Percentiles rank a stretch among this genome's conserved stretches.
phyloP scores from a whole-genome alignment of 2,329 filamentous ascomycete species.

The Fusarium tjaetaba region DNA sequence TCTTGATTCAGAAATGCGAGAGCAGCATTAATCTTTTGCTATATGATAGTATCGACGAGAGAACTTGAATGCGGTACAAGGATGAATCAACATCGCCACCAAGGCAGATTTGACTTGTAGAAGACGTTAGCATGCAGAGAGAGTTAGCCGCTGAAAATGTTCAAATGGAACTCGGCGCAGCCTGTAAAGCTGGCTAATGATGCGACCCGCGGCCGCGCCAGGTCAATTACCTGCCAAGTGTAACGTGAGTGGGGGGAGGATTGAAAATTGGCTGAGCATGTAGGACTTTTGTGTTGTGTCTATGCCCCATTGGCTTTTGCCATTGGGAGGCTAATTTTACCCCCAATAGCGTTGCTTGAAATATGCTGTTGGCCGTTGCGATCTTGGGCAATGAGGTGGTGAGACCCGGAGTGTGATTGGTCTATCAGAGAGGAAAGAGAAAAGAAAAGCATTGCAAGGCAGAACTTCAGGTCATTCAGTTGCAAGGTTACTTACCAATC shows the following conservation, averaged over 20 bases:
- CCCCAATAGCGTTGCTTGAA: neutral
- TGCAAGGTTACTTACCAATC: rapidly evolving
- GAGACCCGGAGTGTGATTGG: neutral
- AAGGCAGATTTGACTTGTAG: rapidly evolving
- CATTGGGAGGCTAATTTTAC: neutral
- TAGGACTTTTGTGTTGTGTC: neutral
- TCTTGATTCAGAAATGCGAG: neutral
- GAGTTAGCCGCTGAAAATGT: neutral
- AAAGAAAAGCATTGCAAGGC: neutral
- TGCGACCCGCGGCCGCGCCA: neutral
- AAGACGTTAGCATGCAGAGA: neutral
- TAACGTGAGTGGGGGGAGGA: neutral
- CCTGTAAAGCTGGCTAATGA: neutral
- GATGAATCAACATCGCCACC: neutral
- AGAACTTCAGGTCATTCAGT: too few species aligned
- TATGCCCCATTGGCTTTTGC: neutral
- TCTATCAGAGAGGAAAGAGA: neutral
- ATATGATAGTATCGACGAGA: neutral
- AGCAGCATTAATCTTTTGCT: neutral
- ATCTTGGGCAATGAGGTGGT: neutral
- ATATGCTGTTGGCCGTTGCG: neutral
- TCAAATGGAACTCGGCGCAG: neutral
- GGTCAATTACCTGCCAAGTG: neutral
- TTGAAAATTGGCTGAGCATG: neutral
- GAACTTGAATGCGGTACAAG: too few species aligned